Evolutionary conservation across 2,329 filamentous ascomycete species (phyloP), one percentile per base, ranked within the genome.

Genomic region (Sclerotiophoma versabilis): DNA sequence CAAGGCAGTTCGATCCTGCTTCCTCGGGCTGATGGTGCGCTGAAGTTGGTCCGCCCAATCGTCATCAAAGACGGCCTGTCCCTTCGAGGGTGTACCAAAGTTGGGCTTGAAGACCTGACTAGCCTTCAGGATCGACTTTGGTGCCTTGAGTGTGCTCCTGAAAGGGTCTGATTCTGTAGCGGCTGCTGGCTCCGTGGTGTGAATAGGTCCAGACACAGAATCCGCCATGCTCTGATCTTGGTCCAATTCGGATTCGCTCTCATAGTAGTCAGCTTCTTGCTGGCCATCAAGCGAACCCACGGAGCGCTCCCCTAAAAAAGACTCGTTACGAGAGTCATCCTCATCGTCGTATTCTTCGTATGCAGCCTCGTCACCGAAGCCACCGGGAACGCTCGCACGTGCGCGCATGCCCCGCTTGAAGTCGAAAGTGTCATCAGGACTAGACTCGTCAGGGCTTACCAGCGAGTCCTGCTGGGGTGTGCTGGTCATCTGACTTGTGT

Each of bases 11-110:
- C 93, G 90, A 77, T 97, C 90, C 69, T 95, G 89, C 79, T 98
- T 98, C 70, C 91, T 87, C 5, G 95, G 93, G 69, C 92, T 96
- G 64, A 98, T 92, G 5, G 95, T 98, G 63, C 92, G 92, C 73
- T 92, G 91, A 60, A 99, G 82, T 79, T 97, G 93, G 65, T 95
- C 90, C 64, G 92, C 89, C 95, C 95, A 99, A 72, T 96, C 90
- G 55, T 93, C 91, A 48, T 88, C 90, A 60, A 84, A 80, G 64
- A 80, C 76, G 45, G 81, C 79, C 57, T 78, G 75, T 52, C 76
- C 72, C 74, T 85, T 85, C 22, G 80, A 73, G 42, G 84, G 84
- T n/a, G 83, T 86, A 5, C 75, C 75, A 48, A 76, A 69, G n/a
- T 63, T 66, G 5, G 69, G 65, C 50, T 63, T 63, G 37, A 62